Conservation (phyloP, 139 green algal genomes). For the Chlamydomonas schloesseri region DNA sequence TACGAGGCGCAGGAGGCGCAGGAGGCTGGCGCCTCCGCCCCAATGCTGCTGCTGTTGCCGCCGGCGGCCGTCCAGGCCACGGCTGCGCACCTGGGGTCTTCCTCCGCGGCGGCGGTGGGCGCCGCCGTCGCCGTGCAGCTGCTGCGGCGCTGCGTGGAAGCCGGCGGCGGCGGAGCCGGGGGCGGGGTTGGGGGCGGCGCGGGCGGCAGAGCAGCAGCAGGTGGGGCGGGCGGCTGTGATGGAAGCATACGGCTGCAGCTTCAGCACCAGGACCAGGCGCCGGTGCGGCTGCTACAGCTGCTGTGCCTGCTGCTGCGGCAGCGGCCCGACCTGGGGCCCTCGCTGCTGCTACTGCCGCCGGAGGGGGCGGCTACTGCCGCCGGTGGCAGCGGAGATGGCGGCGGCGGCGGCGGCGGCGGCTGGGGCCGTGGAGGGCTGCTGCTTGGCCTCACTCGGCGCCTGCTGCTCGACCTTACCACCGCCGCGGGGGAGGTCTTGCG, state of each 20-base stretch:
- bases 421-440: neutral
- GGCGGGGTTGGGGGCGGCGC: neutral
- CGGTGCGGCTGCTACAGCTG: conserved; percentile 26
- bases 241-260: neutral
- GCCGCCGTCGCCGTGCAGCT: neutral
- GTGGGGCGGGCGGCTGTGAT: neutral
- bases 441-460: neutral
- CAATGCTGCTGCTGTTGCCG: too few species aligned
- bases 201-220: neutral
- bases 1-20: too few species aligned
- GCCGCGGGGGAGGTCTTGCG: too few species aligned
- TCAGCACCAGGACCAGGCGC: too few species aligned
- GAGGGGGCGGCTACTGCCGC: neutral
- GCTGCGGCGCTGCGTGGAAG: conserved; percentile 16
- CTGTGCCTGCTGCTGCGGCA: neutral
- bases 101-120: neutral
- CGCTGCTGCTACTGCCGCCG: too few species aligned
- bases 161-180: neutral
- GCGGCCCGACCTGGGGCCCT: neutral
- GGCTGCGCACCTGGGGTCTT: neutral
- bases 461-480: conserved; percentile 14
- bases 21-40: too few species aligned
- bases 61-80: neutral
- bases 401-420: neutral
- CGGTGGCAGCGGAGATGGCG: too few species aligned